These are phyloP conservation scores for Neurospora sp. DNA, from an alignment of 495 filamentous ascomycete genomes.

Conservation along the genomic window DNA sequence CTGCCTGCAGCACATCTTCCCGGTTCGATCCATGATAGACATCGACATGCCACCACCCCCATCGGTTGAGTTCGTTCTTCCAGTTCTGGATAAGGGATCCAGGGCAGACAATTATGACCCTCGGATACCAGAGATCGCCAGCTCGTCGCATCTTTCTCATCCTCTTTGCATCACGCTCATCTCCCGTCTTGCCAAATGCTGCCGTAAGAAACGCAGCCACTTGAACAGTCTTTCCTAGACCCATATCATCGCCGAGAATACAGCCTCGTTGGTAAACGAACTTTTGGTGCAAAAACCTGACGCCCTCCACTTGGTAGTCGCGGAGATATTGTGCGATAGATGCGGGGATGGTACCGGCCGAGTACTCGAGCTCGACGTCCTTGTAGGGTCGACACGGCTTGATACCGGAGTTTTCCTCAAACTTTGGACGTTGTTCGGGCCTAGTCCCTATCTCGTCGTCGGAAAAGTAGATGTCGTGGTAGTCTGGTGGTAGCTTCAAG, in stretches of 20 bases:
- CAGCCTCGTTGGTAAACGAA: conserved; percentile 92
- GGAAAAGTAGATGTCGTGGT: conserved; percentile 75
- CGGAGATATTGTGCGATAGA: conserved; percentile 87
- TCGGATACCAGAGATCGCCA: conserved; percentile 68
- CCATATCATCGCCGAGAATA: conserved; percentile 94
- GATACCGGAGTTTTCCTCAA: conserved; percentile 42
- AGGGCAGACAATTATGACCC: conserved; percentile 77
- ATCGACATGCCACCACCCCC: conserved; percentile 94
- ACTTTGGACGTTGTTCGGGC: conserved; percentile 59
- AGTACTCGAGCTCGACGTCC: conserved; percentile 64
- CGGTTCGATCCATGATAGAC: conserved; percentile 69
- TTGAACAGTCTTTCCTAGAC: conserved; percentile 92
- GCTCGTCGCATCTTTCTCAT: conserved; percentile 80
- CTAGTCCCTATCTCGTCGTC: conserved; percentile 62
- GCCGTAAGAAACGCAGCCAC: conserved; percentile 90
- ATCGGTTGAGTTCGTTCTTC: conserved; percentile 71
- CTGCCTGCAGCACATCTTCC: conserved; percentile 61
- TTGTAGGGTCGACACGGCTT: conserved; percentile 57
- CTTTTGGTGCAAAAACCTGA: conserved; percentile 72
- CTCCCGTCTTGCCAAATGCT: conserved; percentile 90
- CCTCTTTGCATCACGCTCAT: conserved; percentile 75
- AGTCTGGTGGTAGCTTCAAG: conserved; percentile 68
- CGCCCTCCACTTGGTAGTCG: conserved; percentile 83
- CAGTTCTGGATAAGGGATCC: conserved; percentile 85
- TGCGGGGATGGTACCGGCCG: conserved; percentile 78